A percentile compares a stretch with the other conserved stretches of the same genome.
Conservation (phyloP, 2,329 filamentous ascomycete genomes). For the Pseudogymnoascus sp. region DNA sequence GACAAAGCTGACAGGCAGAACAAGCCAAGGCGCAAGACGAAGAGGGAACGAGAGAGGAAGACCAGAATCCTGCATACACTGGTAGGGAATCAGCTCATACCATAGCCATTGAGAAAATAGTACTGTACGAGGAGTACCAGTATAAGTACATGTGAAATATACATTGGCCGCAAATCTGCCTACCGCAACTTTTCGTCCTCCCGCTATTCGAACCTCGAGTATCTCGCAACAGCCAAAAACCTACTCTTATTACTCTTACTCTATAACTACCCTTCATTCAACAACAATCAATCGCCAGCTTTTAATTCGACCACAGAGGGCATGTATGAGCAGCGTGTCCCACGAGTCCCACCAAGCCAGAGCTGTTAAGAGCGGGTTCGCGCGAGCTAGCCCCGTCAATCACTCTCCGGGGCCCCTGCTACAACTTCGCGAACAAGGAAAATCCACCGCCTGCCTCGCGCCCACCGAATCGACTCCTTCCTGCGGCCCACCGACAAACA, state of each 20-base stretch:
- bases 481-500: background rate
- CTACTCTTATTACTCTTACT: background rate
- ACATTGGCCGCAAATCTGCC: background rate
- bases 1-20: background rate
- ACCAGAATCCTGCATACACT: background rate
- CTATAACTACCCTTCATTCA: background rate
- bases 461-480: background rate
- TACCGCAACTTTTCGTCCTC: background rate
- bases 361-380: conserved; percentile 1
- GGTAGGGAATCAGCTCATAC: background rate
- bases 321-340: background rate
- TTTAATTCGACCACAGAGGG: background rate
- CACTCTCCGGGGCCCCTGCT: background rate
- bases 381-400: background rate
- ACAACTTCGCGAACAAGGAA: background rate
- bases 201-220: background rate
- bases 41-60: background rate
- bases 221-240: background rate
- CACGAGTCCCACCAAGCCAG: background rate
- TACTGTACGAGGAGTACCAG: background rate
- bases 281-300: background rate
- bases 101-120: background rate
- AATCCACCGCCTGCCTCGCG: background rate
- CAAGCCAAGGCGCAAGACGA: background rate
- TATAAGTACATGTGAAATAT: background rate